Evolutionary conservation across 2,329 filamentous ascomycete genomes (phyloP).

Genomic region (Pseudocercospora ulei): DNA sequence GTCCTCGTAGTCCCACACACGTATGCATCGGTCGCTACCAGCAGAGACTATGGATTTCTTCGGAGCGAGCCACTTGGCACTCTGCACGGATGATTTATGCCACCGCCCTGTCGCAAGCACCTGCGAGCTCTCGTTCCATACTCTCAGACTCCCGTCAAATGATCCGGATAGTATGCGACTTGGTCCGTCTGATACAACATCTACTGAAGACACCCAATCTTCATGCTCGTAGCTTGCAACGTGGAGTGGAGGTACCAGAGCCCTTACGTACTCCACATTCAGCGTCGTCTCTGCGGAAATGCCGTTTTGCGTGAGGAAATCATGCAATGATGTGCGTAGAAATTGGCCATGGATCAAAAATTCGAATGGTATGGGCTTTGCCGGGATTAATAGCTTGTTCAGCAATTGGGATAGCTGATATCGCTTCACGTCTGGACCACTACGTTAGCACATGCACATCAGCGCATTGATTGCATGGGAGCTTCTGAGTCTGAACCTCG

Average conservation of each 20-base stretch:
- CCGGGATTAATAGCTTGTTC: conserved; percentile 50
- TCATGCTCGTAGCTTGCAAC: conserved; percentile 92
- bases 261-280: conserved; percentile 85
- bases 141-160: conserved; percentile 76
- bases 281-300: conserved; percentile 81
- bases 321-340: conserved; percentile 76
- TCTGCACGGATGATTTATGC: conserved; percentile 66
- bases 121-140: conserved; percentile 86
- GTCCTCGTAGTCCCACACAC: conserved; percentile 77
- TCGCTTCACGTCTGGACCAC: conserved; percentile 49
- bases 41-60: conserved; percentile 65
- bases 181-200: conserved; percentile 60
- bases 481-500: not conserved
- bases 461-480: not conserved
- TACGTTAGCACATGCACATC: no score
- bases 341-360: conserved; percentile 93
- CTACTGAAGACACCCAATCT: conserved; percentile 86
- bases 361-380: conserved; percentile 69
- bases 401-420: conserved; percentile 55
- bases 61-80: conserved; percentile 71
- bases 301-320: conserved; percentile 76
- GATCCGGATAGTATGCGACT: conserved; percentile 80
- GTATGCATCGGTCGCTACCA: conserved; percentile 72
- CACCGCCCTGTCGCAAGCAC: conserved; percentile 66
- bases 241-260: conserved; percentile 77